Evolutionary conservation across 352 stramenopile genomes (phyloP), one percentile per base, ranked within the genome.

Genomic region (Pythium sukuiense): DNA sequence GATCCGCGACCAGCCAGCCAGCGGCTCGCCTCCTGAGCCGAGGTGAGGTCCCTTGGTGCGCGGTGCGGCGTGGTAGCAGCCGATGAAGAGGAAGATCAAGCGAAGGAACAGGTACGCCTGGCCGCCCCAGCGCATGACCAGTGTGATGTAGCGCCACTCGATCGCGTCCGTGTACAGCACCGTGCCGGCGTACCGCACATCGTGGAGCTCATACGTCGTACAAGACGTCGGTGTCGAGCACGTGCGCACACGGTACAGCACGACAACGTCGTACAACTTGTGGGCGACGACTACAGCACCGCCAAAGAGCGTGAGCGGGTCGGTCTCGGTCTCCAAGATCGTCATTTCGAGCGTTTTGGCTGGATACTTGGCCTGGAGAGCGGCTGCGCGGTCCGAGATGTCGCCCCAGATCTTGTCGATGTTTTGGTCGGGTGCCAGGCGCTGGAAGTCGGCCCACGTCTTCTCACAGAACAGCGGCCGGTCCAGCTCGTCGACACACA

Each of bases 371-470:
- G 12, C 29, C 48, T 74, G 68, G 27, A 74, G 43, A 12, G 46
- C 20, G 9, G 59, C 68, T 14, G 68, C 63, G 20, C 59, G 62
- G n/a, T 64, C 46, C 6, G 62, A 66, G 29, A 74, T 63, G 41
- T 74, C 63, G 33, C 65, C 58, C 68, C 68, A 74, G 58, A 74
- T 69, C 63, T 74, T 74, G 45, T 74, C 68, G n/a, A 71, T 57
- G 27, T 33, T 54, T 13, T 60, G 33, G 8, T 33, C 24, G 0
- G 67, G 67, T 12, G 57, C 35, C 20, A 74, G 43, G 35, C 68
- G 68, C 13, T 62, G 49, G 55, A 74, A 74, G 35, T 74, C 68
- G 13, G 68, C 68, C 68, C 68, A 74, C 2, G 68, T 70, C 48
- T 74, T 74, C 35, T 74, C 68, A 29, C 68, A 74, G 13, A 74